Evolutionary conservation across 805 yeast species (phyloP), one percentile per base, ranked within the genome.

Genomic region (Saturnispora mendoncae): DNA sequence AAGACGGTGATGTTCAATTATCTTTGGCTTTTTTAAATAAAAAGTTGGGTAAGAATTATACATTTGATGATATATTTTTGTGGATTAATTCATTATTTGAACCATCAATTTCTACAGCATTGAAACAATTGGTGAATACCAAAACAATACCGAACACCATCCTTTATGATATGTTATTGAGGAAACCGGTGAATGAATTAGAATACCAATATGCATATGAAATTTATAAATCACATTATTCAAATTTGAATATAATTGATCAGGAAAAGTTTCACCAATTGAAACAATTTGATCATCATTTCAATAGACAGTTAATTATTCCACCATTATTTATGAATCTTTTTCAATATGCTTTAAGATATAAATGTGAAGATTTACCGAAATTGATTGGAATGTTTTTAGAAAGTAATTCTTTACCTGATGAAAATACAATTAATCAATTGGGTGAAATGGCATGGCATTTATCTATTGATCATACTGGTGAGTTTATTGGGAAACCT

Each of bases 61-160:
- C 47, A 2, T 55, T 53, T 39, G 45, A 45, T 18, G 41, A 50
- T 24, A 43, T 57, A 7, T 29, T 57, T 3, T 34, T 38, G 13
- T 60, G 62, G 60, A 38, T 58, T 5, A 44, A 55, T 15, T 57
- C 62, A n/a, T 24, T 60, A 6, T 46, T 60, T 29, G 53, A 54
- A 24, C 47, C 55, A 2, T 34, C 52, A 2, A 26, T 53, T 5
- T 29, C 46, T 5, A 38, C 40, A 6, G 42, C 60, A 9, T 36
- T 58, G 2, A 34, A 43, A 10, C 29, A 41, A 7, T 27, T 60
- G 14, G 43, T 48, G 12, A 31, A 45, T 17, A 45, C 51, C 1
- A 39, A 41, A 20, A 36, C 42, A 15, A 48, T 57, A 10, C 62
- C 61, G 7, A 48, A 42, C 5, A 48, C 51, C 2, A 46, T 59